A percentile compares a stretch with the other conserved stretches of the same genome.
Evolutionary conservation across 345 rosid genomes (phyloP).

Genomic region (Populus alba): DNA sequence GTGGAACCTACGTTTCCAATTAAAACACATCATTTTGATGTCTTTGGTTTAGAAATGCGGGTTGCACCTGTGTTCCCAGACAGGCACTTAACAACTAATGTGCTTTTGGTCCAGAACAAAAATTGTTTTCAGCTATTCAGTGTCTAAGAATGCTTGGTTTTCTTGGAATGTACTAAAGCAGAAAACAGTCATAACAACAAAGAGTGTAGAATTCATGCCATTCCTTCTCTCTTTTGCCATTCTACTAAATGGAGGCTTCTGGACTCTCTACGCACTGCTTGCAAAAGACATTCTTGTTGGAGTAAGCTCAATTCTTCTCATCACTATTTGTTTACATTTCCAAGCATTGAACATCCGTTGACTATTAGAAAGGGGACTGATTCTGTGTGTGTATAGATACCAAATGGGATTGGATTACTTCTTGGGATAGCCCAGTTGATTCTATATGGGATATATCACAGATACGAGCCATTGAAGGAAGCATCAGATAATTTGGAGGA

Average conservation of each 20-base stretch:
- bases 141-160: not conserved
- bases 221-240: slow-evolving; percentile 46
- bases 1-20: too few relatives aligned
- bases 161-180: slow-evolving; percentile 14
- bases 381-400: slow-evolving; percentile 28
- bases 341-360: too few relatives aligned
- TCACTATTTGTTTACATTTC: too few relatives aligned
- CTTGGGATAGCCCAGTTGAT: slow-evolving; percentile 46
- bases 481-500: slow-evolving; percentile 12
- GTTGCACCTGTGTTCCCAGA: too few relatives aligned
- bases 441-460: slow-evolving; percentile 44
- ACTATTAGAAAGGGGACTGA: too few relatives aligned
- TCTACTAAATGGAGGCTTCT: slow-evolving; percentile 50
- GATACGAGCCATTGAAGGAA: slow-evolving; percentile 10
- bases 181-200: slow-evolving; percentile 53
- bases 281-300: slow-evolving; percentile 46
- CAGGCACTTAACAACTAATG: too few relatives aligned
- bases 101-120: too few relatives aligned
- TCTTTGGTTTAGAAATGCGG: too few relatives aligned
- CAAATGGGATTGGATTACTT: slow-evolving; percentile 52
- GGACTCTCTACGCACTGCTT: slow-evolving; percentile 54
- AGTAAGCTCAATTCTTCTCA: slow-evolving; percentile 28
- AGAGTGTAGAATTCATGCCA: slow-evolving; percentile 63
- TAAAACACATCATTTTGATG: too few relatives aligned
- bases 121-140: too few relatives aligned